phyloP scores from a whole-genome alignment of 164 flowering plant species.

The Vitis amurensis region DNA sequence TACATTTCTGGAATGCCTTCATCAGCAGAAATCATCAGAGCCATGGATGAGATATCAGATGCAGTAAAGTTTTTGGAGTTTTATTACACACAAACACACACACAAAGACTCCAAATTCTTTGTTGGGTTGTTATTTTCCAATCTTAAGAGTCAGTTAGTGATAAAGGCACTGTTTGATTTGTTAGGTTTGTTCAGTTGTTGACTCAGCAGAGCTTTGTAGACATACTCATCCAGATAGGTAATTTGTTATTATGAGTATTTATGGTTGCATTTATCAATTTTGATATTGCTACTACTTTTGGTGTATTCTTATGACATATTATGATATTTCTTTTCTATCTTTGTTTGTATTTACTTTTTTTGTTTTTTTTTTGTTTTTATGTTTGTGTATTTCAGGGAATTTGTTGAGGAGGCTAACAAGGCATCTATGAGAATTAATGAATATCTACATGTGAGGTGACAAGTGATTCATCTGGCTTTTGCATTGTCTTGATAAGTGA shows the following conservation, averaged over 20 bases:
- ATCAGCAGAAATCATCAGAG: slow-evolving; percentile 57
- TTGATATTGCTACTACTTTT: background rate
- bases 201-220: slow-evolving; percentile 94
- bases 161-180: background rate
- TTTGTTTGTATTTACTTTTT: background rate
- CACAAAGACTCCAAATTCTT: background rate
- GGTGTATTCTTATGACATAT: too few relatives aligned
- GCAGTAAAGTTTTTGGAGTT: slow-evolving; percentile 39
- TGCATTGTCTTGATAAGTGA: background rate
- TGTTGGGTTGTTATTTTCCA: background rate
- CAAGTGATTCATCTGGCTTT: slow-evolving; percentile 18
- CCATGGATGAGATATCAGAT: slow-evolving; percentile 94
- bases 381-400: slow-evolving; percentile 48
- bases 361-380: background rate
- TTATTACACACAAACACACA: too few relatives aligned
- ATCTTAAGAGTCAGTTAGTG: background rate
- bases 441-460: slow-evolving; percentile 94
- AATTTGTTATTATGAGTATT: slow-evolving; percentile 1
- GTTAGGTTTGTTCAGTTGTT: slow-evolving; percentile 85
- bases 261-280: background rate
- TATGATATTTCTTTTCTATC: too few relatives aligned
- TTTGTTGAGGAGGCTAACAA: slow-evolving; percentile 83
- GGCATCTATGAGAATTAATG: slow-evolving; percentile 81
- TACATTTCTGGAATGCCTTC: slow-evolving; percentile 64
- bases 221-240: slow-evolving; percentile 97